Evolutionary conservation across 169 alveolate species (phyloP).

Genomic region (Fabrea salina): DNA sequence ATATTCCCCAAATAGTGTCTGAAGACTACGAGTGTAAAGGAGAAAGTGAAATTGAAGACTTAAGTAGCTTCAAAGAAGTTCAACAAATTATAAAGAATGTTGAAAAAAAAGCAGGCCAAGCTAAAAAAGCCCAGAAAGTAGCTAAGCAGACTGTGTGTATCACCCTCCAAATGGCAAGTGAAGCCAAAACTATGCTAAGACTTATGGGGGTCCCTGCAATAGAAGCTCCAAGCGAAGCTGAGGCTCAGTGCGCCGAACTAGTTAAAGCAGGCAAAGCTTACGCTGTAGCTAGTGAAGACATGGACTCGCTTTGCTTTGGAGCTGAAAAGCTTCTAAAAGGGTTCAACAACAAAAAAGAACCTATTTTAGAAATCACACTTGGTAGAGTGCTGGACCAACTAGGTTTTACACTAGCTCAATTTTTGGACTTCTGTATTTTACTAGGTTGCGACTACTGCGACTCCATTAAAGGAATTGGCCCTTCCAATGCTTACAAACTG

Average conservation of each 20-base stretch:
- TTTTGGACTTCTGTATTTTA: slow-evolving; percentile 96
- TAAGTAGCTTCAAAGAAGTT: slow-evolving; percentile 91
- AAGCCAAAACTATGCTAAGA: slow-evolving; percentile 87
- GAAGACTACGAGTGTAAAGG: background rate
- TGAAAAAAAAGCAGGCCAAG: slow-evolving; percentile 80
- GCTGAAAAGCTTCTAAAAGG: slow-evolving; percentile 82
- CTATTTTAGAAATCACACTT: slow-evolving; percentile 65
- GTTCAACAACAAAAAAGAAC: slow-evolving; percentile 68
- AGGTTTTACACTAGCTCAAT: slow-evolving; percentile 87
- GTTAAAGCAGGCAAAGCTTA: slow-evolving; percentile 88
- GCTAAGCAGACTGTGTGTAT: slow-evolving; percentile 91
- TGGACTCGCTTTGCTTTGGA: slow-evolving; percentile 96
- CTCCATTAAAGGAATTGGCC: slow-evolving; percentile 93
- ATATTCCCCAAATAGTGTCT: background rate
- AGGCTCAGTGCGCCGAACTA: slow-evolving; percentile 95
- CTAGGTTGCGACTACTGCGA: slow-evolving; percentile 98
- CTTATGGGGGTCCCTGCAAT: slow-evolving; percentile 95
- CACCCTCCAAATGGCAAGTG: slow-evolving; percentile 91
- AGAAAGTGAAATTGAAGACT: slow-evolving; percentile 54
- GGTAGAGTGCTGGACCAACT: slow-evolving; percentile 73
- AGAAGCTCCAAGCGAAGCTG: slow-evolving; percentile 97
- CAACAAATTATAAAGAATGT: slow-evolving; percentile 27
- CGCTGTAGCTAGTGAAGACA: slow-evolving; percentile 97
- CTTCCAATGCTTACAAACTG: slow-evolving; percentile 92
- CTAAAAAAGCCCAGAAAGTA: slow-evolving; percentile 89